Base-by-base conservation (phyloP, 495 filamentous ascomycete genomes). In the Trichocladium antarcticum region DNA sequence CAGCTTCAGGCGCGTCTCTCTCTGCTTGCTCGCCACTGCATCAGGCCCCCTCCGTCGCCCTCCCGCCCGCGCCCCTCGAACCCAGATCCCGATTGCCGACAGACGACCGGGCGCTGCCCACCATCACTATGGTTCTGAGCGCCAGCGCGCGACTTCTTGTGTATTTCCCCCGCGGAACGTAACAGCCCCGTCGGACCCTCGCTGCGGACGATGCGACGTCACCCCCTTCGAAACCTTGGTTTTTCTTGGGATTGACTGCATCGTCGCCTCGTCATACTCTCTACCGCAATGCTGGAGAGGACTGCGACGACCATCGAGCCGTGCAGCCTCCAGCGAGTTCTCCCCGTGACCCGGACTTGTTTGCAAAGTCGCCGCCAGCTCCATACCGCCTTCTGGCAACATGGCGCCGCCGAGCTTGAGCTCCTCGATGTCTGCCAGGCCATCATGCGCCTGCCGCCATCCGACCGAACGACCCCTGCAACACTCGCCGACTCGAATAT, bases 211-310 rank as follows among this genome's bases (percentile, higher is more conserved):
- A 54, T 54, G 52, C 43, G 7, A 12, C 42, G 19, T 20, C 29
- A 34, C 34, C 21, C n/a, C 29, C 11, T 14, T 21, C 5, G 7
- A 5, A n/a, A 28, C 10, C 46, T 31, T 53, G 35, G 19, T 43
- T 35, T 12, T 20, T 27, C 6, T 36, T 29, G 42, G 22, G 42
- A 50, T 40, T 21, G 46, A 36, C 36, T 42, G 43, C 19, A 35
- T 37, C 12, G 45, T 12, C 29, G 27, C 7, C 15, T 31, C n/a
- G 35, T 20, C 35, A 12, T 34, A 8, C 9, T n/a, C 27, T 42
- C 37, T 27, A 42, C 48, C 59, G 59, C 73, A 60, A 93, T 93
- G 87, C 82, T 90, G 67, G 85, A 93, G 82, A 83, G 82, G 65
- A 83, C 82, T 46, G 79, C 79, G 50, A 76, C 77, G 71, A 84